These are phyloP conservation scores for Thymus mandschuricus DNA, from an alignment of 257 asterid genomes.

Conservation along the genomic window DNA sequence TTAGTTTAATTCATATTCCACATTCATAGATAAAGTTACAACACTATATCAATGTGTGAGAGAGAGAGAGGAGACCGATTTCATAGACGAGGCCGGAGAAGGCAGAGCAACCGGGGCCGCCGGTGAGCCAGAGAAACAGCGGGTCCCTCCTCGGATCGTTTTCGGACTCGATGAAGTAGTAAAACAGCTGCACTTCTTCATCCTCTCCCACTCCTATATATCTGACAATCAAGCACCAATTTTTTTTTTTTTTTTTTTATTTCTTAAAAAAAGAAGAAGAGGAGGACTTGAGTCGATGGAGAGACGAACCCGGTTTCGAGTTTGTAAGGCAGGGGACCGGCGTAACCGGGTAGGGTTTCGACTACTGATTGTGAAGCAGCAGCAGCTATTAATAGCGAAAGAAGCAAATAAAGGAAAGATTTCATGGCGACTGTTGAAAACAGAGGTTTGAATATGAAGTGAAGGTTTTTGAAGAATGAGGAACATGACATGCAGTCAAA, in stretches of 20 bases:
- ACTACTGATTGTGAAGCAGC: conserved; percentile 15
- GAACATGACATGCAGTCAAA: no score
- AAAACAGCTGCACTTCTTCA: conserved; percentile 33
- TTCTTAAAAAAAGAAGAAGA: not conserved
- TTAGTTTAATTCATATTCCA: not conserved
- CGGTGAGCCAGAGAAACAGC: conserved; percentile 38
- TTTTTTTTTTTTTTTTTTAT: not conserved
- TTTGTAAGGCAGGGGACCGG: conserved; percentile 39
- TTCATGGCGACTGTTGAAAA: not conserved
- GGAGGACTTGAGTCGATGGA: not conserved
- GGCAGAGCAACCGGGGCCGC: conserved; percentile 37
- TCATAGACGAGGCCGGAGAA: conserved; percentile 31
- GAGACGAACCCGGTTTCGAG: conserved; percentile 41
- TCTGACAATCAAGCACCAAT: not conserved
- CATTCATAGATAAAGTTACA: no score
- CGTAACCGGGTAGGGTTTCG: conserved; percentile 38
- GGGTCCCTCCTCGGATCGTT: conserved; percentile 29
- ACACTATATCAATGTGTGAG: not conserved
- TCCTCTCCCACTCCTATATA: conserved; percentile 34
- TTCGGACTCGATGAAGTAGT: conserved; percentile 34
- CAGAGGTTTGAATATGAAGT: no score
- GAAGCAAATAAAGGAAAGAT: not conserved
- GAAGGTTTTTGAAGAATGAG: no score
- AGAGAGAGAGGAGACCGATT: conserved; percentile 20
- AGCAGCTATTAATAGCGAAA: not conserved